phyloP scores from a whole-genome alignment of 768 basidiomycete genomes.

The Hypholoma sublateritium region DNA sequence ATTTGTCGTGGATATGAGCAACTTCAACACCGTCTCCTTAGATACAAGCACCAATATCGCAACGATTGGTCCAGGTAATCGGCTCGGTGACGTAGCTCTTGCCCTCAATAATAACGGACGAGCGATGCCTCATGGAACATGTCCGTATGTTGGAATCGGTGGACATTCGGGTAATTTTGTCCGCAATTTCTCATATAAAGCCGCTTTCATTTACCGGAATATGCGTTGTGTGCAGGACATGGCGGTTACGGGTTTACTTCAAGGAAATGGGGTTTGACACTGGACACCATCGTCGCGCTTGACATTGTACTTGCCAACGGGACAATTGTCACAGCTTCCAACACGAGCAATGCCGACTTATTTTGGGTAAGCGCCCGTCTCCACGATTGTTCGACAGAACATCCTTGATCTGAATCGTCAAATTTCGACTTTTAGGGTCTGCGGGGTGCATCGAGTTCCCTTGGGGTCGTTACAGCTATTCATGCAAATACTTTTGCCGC shows the following conservation, averaged over 20 bases:
- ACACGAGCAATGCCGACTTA: conserved; percentile 21
- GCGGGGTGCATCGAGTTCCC: conserved; percentile 37
- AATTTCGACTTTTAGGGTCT: conserved; percentile 29
- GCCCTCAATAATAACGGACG: conserved; percentile 34
- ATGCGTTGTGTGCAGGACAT: conserved; percentile 12
- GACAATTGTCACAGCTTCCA: conserved; percentile 19
- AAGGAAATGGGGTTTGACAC: conserved; percentile 27
- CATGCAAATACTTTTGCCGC: conserved; percentile 33
- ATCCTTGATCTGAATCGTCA: neutral
- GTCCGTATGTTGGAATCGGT: conserved; percentile 45
- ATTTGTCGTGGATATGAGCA: conserved; percentile 40
- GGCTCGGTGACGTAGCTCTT: conserved; percentile 37
- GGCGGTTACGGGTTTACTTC: conserved; percentile 27
- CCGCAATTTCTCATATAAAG: neutral
- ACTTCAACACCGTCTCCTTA: conserved; percentile 33
- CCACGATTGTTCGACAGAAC: neutral
- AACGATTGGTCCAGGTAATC: conserved; percentile 36
- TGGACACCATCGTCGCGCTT: conserved; percentile 23
- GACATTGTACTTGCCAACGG: conserved; percentile 29
- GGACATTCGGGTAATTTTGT: conserved; percentile 40
- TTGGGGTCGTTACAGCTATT: conserved; percentile 39
- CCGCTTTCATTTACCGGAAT: neutral
- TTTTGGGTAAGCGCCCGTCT: conserved; percentile 22
- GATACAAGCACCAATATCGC: conserved; percentile 29
- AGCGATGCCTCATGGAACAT: conserved; percentile 43